Base-by-base conservation (phyloP, 2,329 filamentous ascomycete species). In the Neofusicoccum parvum region DNA sequence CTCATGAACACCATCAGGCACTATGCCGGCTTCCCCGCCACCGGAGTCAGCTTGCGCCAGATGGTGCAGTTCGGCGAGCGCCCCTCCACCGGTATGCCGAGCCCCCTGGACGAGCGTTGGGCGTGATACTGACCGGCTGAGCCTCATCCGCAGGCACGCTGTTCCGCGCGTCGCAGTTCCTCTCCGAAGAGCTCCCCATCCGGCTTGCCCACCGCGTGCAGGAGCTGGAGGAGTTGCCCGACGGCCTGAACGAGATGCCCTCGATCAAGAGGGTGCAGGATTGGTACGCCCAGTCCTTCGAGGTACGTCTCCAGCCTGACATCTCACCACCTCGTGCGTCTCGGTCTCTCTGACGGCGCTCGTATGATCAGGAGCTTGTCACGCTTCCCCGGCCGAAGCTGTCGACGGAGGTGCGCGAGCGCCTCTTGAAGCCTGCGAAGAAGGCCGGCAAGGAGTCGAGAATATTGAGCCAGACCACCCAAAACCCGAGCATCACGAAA, bases 281-380 rank as follows among this genome's bases (percentile, higher is more conserved):
- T 75, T 99, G 95, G 95, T 99, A 99, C 79, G 95, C 94, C 69
- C 95, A 99, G 82, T 99, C 95, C 60, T 99, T 99, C 75, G 95
- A 99, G 88, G 94, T 97, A 86, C 72, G 86, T 76, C 53, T 14
- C 34, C n/a, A 9, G 34, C n/a, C 17, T 37, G 6, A n/a, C 12
- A 11, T 36, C 46, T 48, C 75, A 70, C 14, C 3, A 37, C 34
- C 34, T 9, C 48, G 78, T 75, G 7, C 9, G 15, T 51, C 15
- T 48, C 43, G 43, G 43, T 6, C 43, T 6, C 37, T 76, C 73
- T 74, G 60, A 65, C 62, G 20, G 15, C 12, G 15, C 39, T 62
- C 34, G 54, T 59, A 72, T 70, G 67, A 66, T 23, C 71, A 94
- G 92, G 95, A 99, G 85, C 96, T 99, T 79, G 97, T 94, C 70